A percentile compares a stretch with the other conserved stretches of the same genome.
These are phyloP conservation scores for Ascosphaera aggregata DNA, from an alignment of 2,329 filamentous ascomycete genomes.

Conservation along the genomic window DNA sequence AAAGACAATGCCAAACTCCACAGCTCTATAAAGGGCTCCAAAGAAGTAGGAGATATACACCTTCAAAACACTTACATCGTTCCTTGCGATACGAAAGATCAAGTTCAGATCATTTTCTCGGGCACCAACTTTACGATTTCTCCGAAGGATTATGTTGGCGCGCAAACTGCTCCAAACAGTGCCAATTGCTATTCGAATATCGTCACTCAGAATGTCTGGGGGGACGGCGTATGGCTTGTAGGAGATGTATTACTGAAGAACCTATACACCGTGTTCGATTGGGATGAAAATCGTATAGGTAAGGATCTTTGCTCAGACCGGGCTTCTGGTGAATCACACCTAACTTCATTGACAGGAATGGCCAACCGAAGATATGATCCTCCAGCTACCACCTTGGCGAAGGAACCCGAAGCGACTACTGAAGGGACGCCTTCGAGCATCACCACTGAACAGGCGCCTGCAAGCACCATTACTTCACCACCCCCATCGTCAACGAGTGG, in stretches of 20 bases:
- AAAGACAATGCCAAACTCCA: constrained; percentile 45
- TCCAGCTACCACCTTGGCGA: neutral
- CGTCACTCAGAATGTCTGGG: constrained; percentile 45
- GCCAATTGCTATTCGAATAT: constrained; percentile 41
- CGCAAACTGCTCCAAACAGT: constrained; percentile 6
- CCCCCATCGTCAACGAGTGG: too few species aligned
- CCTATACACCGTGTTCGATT: constrained; percentile 69
- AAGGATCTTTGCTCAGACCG: neutral
- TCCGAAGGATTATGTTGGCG: constrained; percentile 44
- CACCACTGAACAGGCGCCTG: too few species aligned
- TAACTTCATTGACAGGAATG: constrained; percentile 3
- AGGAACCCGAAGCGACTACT: neutral
- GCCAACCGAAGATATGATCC: constrained; percentile 2
- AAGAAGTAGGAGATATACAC: constrained; percentile 10
- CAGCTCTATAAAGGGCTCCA: constrained; percentile 37
- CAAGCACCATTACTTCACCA: too few species aligned
- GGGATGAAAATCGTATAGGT: constrained; percentile 28
- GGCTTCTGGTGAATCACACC: neutral
- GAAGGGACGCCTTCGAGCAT: too few species aligned
- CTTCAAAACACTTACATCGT: constrained; percentile 42
- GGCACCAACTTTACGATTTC: constrained; percentile 43
- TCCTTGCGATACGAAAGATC: constrained; percentile 43
- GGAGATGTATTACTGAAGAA: constrained; percentile 78
- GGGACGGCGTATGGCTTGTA: constrained; percentile 45
- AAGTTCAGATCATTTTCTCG: constrained; percentile 43